A percentile compares a stretch with the other conserved stretches of the same genome.
These are phyloP conservation scores for Endoconidiophora polonica DNA, from an alignment of 2,329 filamentous ascomycete species.

Conservation along the genomic window DNA sequence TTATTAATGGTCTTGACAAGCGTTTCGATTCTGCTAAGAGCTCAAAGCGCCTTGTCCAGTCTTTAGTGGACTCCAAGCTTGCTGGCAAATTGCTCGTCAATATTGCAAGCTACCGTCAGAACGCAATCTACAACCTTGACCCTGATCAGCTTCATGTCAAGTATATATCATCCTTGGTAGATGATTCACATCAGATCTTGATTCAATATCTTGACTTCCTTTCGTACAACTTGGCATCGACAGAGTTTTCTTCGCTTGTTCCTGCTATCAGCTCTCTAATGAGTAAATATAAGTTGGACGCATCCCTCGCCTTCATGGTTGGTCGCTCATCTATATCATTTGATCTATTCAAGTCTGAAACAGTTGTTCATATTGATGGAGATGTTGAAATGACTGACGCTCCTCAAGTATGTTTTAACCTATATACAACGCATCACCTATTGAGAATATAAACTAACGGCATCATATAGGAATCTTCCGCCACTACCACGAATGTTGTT, in stretches of 20 bases:
- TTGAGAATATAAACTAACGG: neutral
- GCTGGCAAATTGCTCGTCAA: conserved; percentile 74
- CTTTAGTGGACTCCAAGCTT: conserved; percentile 60
- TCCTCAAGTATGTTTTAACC: conserved; percentile 4
- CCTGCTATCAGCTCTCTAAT: conserved; percentile 62
- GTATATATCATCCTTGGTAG: conserved; percentile 69
- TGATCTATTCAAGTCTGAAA: conserved; percentile 27
- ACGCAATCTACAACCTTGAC: conserved; percentile 61
- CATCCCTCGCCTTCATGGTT: conserved; percentile 71
- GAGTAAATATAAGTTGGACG: conserved; percentile 60
- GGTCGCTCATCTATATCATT: conserved; percentile 57
- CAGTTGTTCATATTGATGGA: neutral
- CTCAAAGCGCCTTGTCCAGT: conserved; percentile 63
- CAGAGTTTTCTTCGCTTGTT: conserved; percentile 63
- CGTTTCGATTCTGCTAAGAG: conserved; percentile 60
- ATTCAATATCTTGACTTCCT: conserved; percentile 81
- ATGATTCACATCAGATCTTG: conserved; percentile 75
- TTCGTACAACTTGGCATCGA: conserved; percentile 56
- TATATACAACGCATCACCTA: neutral
- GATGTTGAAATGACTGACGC: conserved; percentile 12
- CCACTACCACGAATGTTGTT: neutral
- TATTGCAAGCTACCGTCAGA: conserved; percentile 75
- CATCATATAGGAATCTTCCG: neutral
- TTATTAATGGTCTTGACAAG: conserved; percentile 65
- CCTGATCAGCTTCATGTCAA: conserved; percentile 70